Conservation (phyloP, 805 yeast species). For the Ogataea philodendri region DNA sequence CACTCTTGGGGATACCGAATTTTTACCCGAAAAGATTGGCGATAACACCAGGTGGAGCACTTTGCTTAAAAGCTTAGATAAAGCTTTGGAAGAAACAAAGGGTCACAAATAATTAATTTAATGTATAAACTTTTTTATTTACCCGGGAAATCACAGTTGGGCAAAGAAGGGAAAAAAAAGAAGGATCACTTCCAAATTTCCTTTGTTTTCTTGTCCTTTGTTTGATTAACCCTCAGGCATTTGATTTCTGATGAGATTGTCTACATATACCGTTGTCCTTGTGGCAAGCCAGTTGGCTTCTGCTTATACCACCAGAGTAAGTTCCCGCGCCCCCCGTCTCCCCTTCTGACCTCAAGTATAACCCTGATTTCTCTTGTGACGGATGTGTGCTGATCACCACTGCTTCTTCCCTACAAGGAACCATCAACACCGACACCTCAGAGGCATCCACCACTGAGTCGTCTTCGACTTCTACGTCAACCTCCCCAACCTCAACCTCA, state of each 20-base stretch:
- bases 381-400: slow-evolving; percentile 32
- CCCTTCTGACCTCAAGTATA: slow-evolving; percentile 1
- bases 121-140: neutral
- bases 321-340: slow-evolving; percentile 2
- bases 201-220: too few relatives aligned
- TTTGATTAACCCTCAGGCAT: neutral
- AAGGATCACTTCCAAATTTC: slow-evolving; percentile 2
- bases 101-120: neutral
- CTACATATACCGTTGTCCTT: neutral
- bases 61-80: slow-evolving; percentile 22
- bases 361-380: slow-evolving; percentile 27
- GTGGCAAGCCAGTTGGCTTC: slow-evolving; percentile 4
- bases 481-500: slow-evolving; percentile 12
- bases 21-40: slow-evolving; percentile 2
- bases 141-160: too few relatives aligned
- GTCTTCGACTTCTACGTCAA: slow-evolving; percentile 6
- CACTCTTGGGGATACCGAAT: neutral
- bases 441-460: slow-evolving; percentile 7
- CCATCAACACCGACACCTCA: slow-evolving; percentile 22
- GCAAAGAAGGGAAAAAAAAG: slow-evolving; percentile 1
- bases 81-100: slow-evolving; percentile 25
- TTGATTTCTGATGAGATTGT: slow-evolving; percentile 2
- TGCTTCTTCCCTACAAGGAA: slow-evolving; percentile 25
- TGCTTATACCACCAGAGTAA: slow-evolving; percentile 17
- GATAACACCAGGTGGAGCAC: slow-evolving; percentile 20